A percentile compares a stretch with the other conserved stretches of the same genome.
Conservation (phyloP, 257 asterid genomes). For the Solanum lignicaule region DNA sequence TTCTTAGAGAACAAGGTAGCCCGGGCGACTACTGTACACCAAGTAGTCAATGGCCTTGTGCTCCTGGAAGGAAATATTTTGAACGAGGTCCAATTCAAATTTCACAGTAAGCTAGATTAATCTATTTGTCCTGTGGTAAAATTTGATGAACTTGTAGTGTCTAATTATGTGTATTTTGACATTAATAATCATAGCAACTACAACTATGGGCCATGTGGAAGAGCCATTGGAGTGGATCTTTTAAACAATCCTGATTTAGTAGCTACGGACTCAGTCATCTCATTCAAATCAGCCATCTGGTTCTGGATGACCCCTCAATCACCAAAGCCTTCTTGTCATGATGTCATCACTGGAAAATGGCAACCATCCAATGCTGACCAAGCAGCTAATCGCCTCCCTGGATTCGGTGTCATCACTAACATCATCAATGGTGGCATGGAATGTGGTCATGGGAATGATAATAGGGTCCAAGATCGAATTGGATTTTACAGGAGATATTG, state of each 20-base stretch:
- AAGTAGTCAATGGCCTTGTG: constrained; percentile 19
- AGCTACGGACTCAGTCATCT: constrained; percentile 5
- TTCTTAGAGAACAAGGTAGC: constrained; percentile 11
- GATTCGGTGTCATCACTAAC: constrained; percentile 25
- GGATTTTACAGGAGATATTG: constrained; percentile 22
- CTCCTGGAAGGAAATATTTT: constrained; percentile 11
- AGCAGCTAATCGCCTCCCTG: constrained; percentile 13
- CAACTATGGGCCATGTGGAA: constrained; percentile 26
- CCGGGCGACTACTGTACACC: constrained; percentile 1
- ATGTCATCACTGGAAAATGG: constrained; percentile 20
- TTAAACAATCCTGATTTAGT: constrained; percentile 24
- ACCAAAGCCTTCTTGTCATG: constrained; percentile 22
- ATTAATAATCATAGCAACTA: constrained; percentile 12
- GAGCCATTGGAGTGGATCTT: constrained; percentile 1
- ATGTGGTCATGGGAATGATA: constrained; percentile 13
- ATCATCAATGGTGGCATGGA: constrained; percentile 29
- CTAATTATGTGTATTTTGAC: not conserved
- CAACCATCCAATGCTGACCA: constrained; percentile 3
- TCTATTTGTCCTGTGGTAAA: not conserved
- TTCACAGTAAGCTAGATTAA: constrained; percentile 4
- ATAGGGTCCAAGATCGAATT: constrained; percentile 4
- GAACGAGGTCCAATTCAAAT: constrained; percentile 29
- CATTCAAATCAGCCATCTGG: constrained; percentile 27
- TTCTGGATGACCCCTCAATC: constrained; percentile 38
- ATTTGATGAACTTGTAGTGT: not conserved